phyloP scores from a whole-genome alignment of 1,284 basidiomycete genomes.

The Lignosus rhinocerotis region DNA sequence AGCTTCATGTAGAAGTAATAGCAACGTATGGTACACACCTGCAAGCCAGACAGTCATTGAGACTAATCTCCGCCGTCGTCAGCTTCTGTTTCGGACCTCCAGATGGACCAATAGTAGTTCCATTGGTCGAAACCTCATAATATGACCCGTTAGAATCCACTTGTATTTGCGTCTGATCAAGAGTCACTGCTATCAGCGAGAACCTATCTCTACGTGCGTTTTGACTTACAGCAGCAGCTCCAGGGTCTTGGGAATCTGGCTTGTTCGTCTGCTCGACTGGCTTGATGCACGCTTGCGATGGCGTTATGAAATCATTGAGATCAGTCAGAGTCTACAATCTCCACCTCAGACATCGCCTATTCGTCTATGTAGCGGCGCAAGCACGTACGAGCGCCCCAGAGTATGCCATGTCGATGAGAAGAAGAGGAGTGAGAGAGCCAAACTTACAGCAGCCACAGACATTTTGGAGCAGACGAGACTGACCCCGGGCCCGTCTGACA shows the following conservation, averaged over 20 bases:
- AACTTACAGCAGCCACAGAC: background rate
- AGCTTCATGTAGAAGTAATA: background rate
- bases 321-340: conserved; percentile 79
- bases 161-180: conserved; percentile 80
- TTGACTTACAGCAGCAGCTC: conserved; percentile 58
- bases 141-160: conserved; percentile 82
- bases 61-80: conserved; percentile 91
- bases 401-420: conserved; percentile 67
- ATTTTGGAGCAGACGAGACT: conserved; percentile 12
- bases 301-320: conserved; percentile 97
- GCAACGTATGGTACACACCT: conserved; percentile 50
- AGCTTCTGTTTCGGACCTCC: conserved; percentile 53
- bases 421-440: background rate
- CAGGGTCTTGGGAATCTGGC: conserved; percentile 46
- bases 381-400: conserved; percentile 82
- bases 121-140: conserved; percentile 62
- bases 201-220: background rate
- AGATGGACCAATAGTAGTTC: conserved; percentile 7
- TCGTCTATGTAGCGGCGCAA: background rate
- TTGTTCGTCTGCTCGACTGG: conserved; percentile 76
- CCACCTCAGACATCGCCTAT: background rate
- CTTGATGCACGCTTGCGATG: conserved; percentile 97
- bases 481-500: conserved; percentile 15
- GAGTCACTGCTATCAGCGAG: background rate
- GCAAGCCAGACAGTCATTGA: conserved; percentile 95